Conservation (phyloP, 2,329 filamentous ascomycete species). For the Aspergillus chevalieri region DNA sequence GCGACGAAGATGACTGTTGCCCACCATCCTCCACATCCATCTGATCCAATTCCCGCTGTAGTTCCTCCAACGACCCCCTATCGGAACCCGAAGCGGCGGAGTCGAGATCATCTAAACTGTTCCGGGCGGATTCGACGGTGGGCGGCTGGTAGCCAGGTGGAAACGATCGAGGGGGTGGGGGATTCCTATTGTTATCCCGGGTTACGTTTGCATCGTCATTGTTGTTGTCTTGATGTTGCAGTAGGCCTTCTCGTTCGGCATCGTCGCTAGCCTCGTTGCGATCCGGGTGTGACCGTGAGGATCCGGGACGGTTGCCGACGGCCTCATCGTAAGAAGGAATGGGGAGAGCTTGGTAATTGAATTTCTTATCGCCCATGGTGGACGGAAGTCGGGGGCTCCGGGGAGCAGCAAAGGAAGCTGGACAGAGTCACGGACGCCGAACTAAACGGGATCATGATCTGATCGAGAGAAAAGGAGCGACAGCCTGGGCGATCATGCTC, state of each 20-base stretch:
- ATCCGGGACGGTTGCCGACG: slow-evolving; percentile 52
- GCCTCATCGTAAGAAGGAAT: slow-evolving; percentile 84
- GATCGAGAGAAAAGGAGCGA: slow-evolving; percentile 23
- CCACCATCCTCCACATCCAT: slow-evolving; percentile 73
- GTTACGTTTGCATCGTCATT: background rate
- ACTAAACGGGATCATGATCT: slow-evolving; percentile 36
- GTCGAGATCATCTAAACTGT: slow-evolving; percentile 51
- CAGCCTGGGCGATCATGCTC: slow-evolving; percentile 24
- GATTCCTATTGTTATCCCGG: slow-evolving; percentile 11
- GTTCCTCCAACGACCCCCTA: slow-evolving; percentile 53
- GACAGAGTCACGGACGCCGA: slow-evolving; percentile 22
- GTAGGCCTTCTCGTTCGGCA: slow-evolving; percentile 70
- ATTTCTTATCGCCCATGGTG: slow-evolving; percentile 49
- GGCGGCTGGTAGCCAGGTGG: slow-evolving; percentile 66
- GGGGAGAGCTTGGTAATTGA: slow-evolving; percentile 57
- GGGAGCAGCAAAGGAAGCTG: slow-evolving; percentile 24
- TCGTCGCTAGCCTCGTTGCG: slow-evolving; percentile 61
- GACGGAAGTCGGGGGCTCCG: slow-evolving; percentile 22
- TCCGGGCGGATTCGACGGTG: slow-evolving; percentile 74
- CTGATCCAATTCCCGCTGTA: slow-evolving; percentile 80
- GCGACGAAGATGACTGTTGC: slow-evolving; percentile 17
- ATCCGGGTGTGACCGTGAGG: slow-evolving; percentile 44
- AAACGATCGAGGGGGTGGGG: slow-evolving; percentile 32
- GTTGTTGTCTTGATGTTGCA: slow-evolving; percentile 48
- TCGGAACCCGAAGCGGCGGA: slow-evolving; percentile 50